These are phyloP conservation scores for Sphaerobolus stellatus DNA, from an alignment of 1,284 basidiomycete species.

Conservation along the genomic window DNA sequence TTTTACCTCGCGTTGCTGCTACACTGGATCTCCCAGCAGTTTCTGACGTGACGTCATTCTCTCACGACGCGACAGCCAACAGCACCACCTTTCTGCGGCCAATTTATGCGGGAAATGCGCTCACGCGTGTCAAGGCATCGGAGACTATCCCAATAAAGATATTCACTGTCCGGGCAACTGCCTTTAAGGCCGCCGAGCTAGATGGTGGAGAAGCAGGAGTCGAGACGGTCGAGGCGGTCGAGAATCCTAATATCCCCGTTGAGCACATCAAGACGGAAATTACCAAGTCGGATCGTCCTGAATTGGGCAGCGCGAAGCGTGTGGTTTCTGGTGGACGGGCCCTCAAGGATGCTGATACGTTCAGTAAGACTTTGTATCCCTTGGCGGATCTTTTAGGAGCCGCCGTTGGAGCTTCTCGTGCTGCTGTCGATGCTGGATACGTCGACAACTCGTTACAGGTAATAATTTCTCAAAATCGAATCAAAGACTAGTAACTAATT, in stretches of 20 bases:
- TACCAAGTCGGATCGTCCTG: constrained; percentile 91
- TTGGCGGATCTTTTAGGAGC: constrained; percentile 92
- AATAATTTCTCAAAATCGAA: background rate
- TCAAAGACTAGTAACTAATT: background rate
- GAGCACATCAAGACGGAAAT: constrained; percentile 83
- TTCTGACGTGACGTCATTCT: constrained; percentile 86
- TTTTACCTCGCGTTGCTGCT: constrained; percentile 88
- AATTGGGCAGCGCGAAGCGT: constrained; percentile 83
- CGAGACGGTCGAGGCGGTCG: constrained; percentile 67
- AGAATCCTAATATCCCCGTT: constrained; percentile 61
- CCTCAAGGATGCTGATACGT: constrained; percentile 93
- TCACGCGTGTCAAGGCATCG: constrained; percentile 85
- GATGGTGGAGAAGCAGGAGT: constrained; percentile 53
- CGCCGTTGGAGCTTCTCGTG: constrained; percentile 95
- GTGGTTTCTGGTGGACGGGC: constrained; percentile 96
- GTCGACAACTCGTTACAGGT: constrained; percentile 94
- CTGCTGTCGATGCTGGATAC: constrained; percentile 97
- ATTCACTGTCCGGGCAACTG: constrained; percentile 94
- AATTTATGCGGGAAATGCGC: constrained; percentile 98
- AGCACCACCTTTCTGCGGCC: constrained; percentile 85
- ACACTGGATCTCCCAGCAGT: constrained; percentile 82
- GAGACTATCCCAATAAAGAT: constrained; percentile 81
- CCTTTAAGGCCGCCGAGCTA: constrained; percentile 74
- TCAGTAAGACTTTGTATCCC: constrained; percentile 85
- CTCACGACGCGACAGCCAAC: constrained; percentile 72